A percentile compares a stretch with the other conserved stretches of the same genome.
phyloP scores from a whole-genome alignment of 2,329 filamentous ascomycete genomes.

The Xylogone sp. region DNA sequence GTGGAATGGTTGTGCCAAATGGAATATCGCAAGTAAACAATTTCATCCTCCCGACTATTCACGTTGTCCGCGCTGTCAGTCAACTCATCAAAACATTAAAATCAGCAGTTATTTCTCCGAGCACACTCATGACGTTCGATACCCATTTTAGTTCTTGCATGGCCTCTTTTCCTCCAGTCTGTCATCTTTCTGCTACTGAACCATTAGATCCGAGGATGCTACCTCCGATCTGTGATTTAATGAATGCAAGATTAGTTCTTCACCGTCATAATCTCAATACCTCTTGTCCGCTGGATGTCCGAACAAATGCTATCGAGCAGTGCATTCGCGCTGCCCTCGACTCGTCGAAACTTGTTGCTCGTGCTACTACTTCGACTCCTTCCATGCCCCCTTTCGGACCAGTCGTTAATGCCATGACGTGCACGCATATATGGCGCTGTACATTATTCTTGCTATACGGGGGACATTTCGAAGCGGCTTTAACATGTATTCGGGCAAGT shows the following conservation, averaged over 20 bases:
- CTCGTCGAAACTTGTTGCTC: constrained; percentile 71
- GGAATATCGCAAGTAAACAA: constrained; percentile 57
- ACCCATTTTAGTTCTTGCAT: constrained; percentile 74
- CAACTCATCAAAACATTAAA: constrained; percentile 69
- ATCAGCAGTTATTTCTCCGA: constrained; percentile 60
- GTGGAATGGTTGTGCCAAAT: constrained; percentile 48
- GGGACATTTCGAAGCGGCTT: constrained; percentile 68
- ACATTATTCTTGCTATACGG: constrained; percentile 74
- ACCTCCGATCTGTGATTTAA: constrained; percentile 71
- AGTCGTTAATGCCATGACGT: constrained; percentile 64
- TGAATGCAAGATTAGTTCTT: constrained; percentile 79
- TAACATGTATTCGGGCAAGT: constrained; percentile 68
- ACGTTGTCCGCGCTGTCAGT: constrained; percentile 75
- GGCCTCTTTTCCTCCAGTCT: constrained; percentile 69
- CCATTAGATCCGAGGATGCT: constrained; percentile 72
- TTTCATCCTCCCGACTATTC: constrained; percentile 73
- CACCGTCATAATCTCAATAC: constrained; percentile 86
- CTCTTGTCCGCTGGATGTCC: constrained; percentile 59
- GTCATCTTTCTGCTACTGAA: constrained; percentile 62
- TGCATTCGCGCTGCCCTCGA: constrained; percentile 74
- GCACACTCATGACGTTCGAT: constrained; percentile 75
- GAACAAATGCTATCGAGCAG: constrained; percentile 69
- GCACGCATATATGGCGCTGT: constrained; percentile 84
- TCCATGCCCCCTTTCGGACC: constrained; percentile 28
- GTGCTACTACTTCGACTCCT: constrained; percentile 47